These are phyloP conservation scores for Metarhizium brunneum DNA, from an alignment of 2,329 filamentous ascomycete species.

Conservation along the genomic window DNA sequence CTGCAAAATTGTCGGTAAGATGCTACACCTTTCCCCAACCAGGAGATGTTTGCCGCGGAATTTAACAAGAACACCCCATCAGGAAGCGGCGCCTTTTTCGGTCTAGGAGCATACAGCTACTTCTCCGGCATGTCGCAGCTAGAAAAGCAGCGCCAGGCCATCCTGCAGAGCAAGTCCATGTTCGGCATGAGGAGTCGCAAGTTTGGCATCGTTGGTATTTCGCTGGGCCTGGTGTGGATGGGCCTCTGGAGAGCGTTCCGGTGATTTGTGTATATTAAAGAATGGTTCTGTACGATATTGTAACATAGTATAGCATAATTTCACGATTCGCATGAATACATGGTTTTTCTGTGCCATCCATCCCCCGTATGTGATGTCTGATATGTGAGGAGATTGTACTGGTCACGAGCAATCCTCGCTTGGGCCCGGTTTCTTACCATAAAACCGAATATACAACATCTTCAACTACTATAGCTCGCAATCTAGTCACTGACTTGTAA, in stretches of 20 bases:
- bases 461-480: background rate
- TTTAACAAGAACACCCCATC: background rate
- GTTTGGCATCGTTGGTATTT: constrained; percentile 58
- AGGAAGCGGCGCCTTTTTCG: constrained; percentile 69
- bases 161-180: constrained; percentile 58
- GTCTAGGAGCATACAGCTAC: constrained; percentile 70
- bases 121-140: constrained; percentile 65
- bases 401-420: too few relatives aligned
- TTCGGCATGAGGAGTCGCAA: constrained; percentile 65
- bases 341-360: too few relatives aligned
- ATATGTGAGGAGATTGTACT: too few relatives aligned
- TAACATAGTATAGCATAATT: background rate
- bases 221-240: constrained; percentile 57
- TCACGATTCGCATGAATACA: too few relatives aligned
- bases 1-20: constrained; percentile 60
- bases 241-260: constrained; percentile 60
- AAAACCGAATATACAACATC: background rate
- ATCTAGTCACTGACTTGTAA: background rate
- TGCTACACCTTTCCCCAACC: background rate
- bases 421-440: too few relatives aligned
- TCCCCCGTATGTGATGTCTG: too few relatives aligned
- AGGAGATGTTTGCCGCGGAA: background rate
- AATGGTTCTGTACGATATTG: background rate
- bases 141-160: constrained; percentile 52
- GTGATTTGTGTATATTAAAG: constrained; percentile 21